Percentiles rank a stretch among this genome's conserved stretches.
Conservation (phyloP, 2,329 filamentous ascomycete genomes). For the Apiospora koreana region DNA sequence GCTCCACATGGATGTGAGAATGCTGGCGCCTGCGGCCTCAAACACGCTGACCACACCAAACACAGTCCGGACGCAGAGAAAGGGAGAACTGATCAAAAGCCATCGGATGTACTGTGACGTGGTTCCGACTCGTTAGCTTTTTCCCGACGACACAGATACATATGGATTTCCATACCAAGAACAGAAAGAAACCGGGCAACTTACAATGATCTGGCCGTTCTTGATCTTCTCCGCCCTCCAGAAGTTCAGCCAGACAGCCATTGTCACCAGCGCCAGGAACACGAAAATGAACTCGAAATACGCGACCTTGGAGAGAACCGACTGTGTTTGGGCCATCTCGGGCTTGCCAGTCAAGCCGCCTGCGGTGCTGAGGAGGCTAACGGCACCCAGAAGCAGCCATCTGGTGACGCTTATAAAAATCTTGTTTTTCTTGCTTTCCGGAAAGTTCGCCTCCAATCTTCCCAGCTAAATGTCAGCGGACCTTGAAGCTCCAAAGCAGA, state of each 20-base stretch:
- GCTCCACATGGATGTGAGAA: conserved; percentile 14
- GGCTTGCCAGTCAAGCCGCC: conserved; percentile 2
- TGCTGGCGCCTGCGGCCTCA: background rate
- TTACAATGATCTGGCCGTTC: background rate
- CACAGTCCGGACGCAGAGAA: conserved; percentile 9
- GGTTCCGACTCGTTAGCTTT: background rate
- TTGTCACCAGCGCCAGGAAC: background rate
- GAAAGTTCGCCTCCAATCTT: conserved; percentile 8
- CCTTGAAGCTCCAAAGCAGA: background rate
- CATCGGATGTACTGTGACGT: conserved; percentile 11
- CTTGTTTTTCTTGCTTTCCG: background rate
- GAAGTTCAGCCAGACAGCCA: background rate
- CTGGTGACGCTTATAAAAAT: background rate
- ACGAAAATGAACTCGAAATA: background rate
- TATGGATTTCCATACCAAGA: background rate
- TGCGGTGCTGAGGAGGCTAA: background rate
- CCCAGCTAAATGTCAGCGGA: background rate
- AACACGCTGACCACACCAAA: conserved; percentile 16
- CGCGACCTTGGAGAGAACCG: background rate
- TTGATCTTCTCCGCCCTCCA: background rate
- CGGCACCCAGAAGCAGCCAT: conserved; percentile 1
- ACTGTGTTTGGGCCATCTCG: background rate
- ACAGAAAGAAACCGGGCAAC: background rate
- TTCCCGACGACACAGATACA: too few species aligned
- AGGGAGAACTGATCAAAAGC: conserved; percentile 11